Evolutionary conservation across 352 stramenopile genomes (phyloP), one percentile per base, ranked within the genome.

Genomic region (Achlya hypogyna): DNA sequence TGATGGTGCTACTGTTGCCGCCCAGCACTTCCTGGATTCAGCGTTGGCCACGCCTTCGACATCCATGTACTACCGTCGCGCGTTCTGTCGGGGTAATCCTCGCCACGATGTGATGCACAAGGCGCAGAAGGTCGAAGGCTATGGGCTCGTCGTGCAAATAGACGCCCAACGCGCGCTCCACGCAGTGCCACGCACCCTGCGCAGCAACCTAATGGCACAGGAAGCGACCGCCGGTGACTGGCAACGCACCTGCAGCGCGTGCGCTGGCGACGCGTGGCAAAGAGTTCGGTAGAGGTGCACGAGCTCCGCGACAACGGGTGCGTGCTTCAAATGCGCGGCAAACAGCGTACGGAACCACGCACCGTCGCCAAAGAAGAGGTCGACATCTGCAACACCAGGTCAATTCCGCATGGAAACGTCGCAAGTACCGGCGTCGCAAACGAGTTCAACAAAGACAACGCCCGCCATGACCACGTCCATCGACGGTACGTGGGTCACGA

Each of bases 281-380:
- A 67, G 60, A 29, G 43, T 45, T 10, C 40, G 51, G 43, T 67
- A 67, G 20, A 67, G 60, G 32, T 42, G 31, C 18, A 58, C 4
- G 4, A 67, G n/a, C 27, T 67, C 60, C 10, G n/a, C 18, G 2
- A 67, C 3, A 22, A 67, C 27, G 23, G 20, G 3, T 56, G 43
- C 40, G 1, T 67, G n/a, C 10, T 56, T 38, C 10, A 42, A 20
- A 27, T 67, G 43, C n/a, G 42, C 25, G 18, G 31, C 22, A 45
- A 67, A 67, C 18, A 60, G 16, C n/a, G 27, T 58, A 5, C 42
- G 60, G 28, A 67, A 67, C 60, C 60, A 67, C 29, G 60, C 16
- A 25, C 22, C 31, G 22, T 67, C 51, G 40, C 14, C 40, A 67
- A 67, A 67, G 38, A 67, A 67, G 22, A 45, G 23, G 2, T n/a